phyloP scores from a whole-genome alignment of 1,139 yeast species.

The Hyphopichia fennica region DNA sequence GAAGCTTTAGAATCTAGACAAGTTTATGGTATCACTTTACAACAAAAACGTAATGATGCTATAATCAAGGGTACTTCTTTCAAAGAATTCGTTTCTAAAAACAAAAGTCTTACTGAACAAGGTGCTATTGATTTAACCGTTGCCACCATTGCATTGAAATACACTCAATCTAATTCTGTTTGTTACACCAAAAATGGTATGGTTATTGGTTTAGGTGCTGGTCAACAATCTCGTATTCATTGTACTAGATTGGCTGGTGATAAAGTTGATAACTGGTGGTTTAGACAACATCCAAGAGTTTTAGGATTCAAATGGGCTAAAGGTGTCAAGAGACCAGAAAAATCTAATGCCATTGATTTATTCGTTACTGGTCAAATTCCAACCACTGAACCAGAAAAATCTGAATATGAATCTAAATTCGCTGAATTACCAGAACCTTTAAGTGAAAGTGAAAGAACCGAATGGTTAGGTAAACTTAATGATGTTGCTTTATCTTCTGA shows the following conservation, averaged over 20 bases:
- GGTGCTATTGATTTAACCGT: constrained; percentile 92
- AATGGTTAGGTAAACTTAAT: constrained; percentile 77
- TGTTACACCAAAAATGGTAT: constrained; percentile 98
- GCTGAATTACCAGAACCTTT: constrained; percentile 80
- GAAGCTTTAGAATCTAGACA: constrained; percentile 83
- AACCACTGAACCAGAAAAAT: constrained; percentile 85
- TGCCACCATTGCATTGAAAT: constrained; percentile 94
- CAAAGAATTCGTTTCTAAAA: constrained; percentile 86
- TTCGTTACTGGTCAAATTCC: constrained; percentile 92
- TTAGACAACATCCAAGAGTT: constrained; percentile 96
- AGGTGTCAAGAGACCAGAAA: constrained; percentile 98
- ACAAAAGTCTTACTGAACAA: constrained; percentile 86
- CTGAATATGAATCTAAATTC: constrained; percentile 89
- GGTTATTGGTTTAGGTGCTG: constrained; percentile 99
- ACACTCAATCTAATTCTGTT: constrained; percentile 97
- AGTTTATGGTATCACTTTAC: constrained; percentile 92
- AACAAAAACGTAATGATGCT: constrained; percentile 97
- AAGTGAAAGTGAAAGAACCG: constrained; percentile 78
- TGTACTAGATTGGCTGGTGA: constrained; percentile 99
- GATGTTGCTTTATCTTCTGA: constrained; percentile 93
- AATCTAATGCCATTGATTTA: constrained; percentile 95
- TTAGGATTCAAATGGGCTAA: constrained; percentile 94
- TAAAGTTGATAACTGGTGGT: constrained; percentile 99
- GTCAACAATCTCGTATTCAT: constrained; percentile 98
- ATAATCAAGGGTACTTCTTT: constrained; percentile 83